Evolutionary conservation across 225 moss, liverwort and hornwort species (phyloP), one percentile per base, ranked within the genome.

Genomic region (Neckera pumila): DNA sequence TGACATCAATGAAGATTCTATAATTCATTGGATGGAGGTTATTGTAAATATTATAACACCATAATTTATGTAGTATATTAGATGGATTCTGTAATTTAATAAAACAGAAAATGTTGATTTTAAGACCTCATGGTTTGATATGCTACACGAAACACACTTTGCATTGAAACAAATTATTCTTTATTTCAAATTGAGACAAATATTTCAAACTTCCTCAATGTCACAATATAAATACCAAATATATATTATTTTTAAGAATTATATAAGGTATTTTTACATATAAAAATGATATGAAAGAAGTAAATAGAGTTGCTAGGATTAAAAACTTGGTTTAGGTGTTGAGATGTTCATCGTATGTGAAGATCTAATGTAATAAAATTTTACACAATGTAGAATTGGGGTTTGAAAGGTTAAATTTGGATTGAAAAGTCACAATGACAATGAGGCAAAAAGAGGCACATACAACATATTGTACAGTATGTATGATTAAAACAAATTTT

Each of bases 271-370:
- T 11, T 49, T 7, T 61, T 26, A 10, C 47, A 27, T 75, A 38
- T 10, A 26, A 73, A 57, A 17, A 22, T 73, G 43, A 33, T 17
- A 45, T 51, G 20, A 21, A 49, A 60, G 33, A 76, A 28, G 4
- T 51, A 49, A 27, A 19, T 5, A 7, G 3, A 3, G 2, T 49
- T 1, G 0, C 3, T 28, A 17, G 4, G 5, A 7, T 27, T 58
- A 27, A 8, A 26, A 30, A 59, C 30, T 79, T n/a, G 10, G 14
- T 61, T 17, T 49, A 7, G 19, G 11, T n/a, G n/a, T n/a, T n/a
- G n/a, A n/a, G n/a, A n/a, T 3, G 8, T 38, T 10, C 10, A 47
- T 47, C 10, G 47, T 47, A 47, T 10, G 10, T 47, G 47, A 47
- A 47, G 47, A 10, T 47, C 9, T 47, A 10, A 47, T 47, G 9